Evolutionary conservation across 2,329 filamentous ascomycete species (phyloP).

Genomic region (Colletotrichum sp.): DNA sequence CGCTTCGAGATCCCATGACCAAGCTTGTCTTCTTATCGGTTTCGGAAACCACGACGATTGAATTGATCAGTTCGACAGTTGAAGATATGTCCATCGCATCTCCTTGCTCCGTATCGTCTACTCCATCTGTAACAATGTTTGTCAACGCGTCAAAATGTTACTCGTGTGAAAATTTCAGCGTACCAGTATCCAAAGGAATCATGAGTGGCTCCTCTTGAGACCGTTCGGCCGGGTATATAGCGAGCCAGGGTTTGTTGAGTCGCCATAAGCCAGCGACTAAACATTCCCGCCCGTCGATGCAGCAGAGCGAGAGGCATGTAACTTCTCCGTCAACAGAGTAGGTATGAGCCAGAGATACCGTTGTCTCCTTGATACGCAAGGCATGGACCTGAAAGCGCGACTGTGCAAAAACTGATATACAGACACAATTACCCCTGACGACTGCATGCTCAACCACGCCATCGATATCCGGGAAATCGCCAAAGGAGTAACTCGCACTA

Average conservation of each 20-base stretch:
- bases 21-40: slow-evolving; percentile 36
- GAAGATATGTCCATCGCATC: slow-evolving; percentile 15
- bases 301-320: slow-evolving; percentile 49
- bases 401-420: slow-evolving; percentile 45
- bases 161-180: neutral
- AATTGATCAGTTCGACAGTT: slow-evolving; percentile 40
- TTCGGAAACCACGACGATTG: slow-evolving; percentile 39
- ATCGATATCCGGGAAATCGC: slow-evolving; percentile 15
- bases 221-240: slow-evolving; percentile 27
- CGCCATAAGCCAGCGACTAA: slow-evolving; percentile 40
- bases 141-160: neutral
- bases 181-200: slow-evolving; percentile 28
- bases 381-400: slow-evolving; percentile 43
- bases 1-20: slow-evolving; percentile 56
- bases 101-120: neutral
- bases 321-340: slow-evolving; percentile 51
- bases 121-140: neutral
- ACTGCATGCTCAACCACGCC: slow-evolving; percentile 47
- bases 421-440: slow-evolving; percentile 41
- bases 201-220: neutral
- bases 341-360: slow-evolving; percentile 30
- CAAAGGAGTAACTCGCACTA: neutral
- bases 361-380: slow-evolving; percentile 38
- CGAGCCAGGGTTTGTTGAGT: slow-evolving; percentile 37
- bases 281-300: slow-evolving; percentile 27